phyloP scores from a whole-genome alignment of 306 rosid species.

The Lathyrus oleraceus region DNA sequence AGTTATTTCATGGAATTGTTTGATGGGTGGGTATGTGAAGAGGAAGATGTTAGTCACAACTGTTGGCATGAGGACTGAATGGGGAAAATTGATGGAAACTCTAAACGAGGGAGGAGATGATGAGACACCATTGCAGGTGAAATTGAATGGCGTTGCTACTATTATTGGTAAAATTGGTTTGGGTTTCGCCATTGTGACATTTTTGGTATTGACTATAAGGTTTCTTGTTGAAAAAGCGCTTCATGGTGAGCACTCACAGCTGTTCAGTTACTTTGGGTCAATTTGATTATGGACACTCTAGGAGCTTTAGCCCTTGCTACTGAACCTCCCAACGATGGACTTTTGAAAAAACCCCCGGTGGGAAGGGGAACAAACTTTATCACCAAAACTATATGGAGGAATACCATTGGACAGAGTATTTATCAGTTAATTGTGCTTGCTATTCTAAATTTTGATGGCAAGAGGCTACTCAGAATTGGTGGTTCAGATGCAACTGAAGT shows the following conservation, averaged over 20 bases:
- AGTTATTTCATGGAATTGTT: constrained; percentile 78
- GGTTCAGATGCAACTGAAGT: constrained; percentile 67
- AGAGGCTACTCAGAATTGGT: constrained; percentile 57
- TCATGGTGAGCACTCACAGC: constrained; percentile 76
- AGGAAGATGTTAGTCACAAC: constrained; percentile 88
- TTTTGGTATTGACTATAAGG: constrained; percentile 63
- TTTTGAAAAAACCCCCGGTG: constrained; percentile 74
- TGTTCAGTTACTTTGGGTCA: constrained; percentile 96
- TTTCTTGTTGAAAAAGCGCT: constrained; percentile 59
- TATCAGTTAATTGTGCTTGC: constrained; percentile 76
- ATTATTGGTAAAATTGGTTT: constrained; percentile 94
- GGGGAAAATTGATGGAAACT: constrained; percentile 99
- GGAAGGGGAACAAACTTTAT: constrained; percentile 67
- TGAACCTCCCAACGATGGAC: constrained; percentile 87
- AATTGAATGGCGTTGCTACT: constrained; percentile 93
- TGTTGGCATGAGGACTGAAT: constrained; percentile 98
- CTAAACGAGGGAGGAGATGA: constrained; percentile 91
- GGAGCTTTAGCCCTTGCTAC: constrained; percentile 98
- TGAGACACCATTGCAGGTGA: constrained; percentile 98
- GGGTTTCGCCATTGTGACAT: constrained; percentile 75
- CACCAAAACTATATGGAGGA: constrained; percentile 93
- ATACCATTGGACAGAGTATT: constrained; percentile 88
- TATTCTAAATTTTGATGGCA: constrained; percentile 66
- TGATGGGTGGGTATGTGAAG: constrained; percentile 77
- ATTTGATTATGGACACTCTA: constrained; percentile 98